Conservation (phyloP, 169 alveolate species). For the Plasmodium fragile region DNA sequence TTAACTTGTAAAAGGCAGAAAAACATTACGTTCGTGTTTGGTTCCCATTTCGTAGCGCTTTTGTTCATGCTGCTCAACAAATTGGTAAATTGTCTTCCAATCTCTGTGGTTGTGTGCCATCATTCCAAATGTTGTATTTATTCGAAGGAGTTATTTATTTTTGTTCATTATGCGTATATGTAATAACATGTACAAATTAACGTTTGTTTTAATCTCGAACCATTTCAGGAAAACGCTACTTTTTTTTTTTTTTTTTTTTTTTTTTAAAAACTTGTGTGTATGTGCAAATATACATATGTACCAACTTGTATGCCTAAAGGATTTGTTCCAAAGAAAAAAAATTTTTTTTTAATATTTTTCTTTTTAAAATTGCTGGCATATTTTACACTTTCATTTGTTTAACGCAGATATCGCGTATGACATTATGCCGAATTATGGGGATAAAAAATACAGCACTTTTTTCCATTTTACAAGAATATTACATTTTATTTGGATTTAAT, state of each 20-base stretch:
- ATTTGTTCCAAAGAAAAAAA: neutral
- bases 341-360: neutral
- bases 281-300: neutral
- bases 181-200: neutral
- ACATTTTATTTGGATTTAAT: neutral
- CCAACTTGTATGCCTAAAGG: neutral
- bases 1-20: neutral
- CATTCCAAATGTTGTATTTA: neutral
- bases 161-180: neutral
- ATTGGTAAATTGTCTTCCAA: neutral
- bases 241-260: neutral
- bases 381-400: slow-evolving; percentile 4
- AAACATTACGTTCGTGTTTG: neutral
- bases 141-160: neutral
- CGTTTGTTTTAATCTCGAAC: slow-evolving; percentile 6
- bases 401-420: neutral
- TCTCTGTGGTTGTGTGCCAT: neutral
- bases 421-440: neutral
- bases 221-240: neutral
- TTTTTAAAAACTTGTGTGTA: neutral
- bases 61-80: neutral
- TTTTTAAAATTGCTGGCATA: neutral
- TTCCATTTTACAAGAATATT: neutral
- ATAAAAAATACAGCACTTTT: neutral
- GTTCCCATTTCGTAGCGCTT: neutral